phyloP scores from a whole-genome alignment of 371 early-diverging fungal species.

The Mortierella polycephala region DNA sequence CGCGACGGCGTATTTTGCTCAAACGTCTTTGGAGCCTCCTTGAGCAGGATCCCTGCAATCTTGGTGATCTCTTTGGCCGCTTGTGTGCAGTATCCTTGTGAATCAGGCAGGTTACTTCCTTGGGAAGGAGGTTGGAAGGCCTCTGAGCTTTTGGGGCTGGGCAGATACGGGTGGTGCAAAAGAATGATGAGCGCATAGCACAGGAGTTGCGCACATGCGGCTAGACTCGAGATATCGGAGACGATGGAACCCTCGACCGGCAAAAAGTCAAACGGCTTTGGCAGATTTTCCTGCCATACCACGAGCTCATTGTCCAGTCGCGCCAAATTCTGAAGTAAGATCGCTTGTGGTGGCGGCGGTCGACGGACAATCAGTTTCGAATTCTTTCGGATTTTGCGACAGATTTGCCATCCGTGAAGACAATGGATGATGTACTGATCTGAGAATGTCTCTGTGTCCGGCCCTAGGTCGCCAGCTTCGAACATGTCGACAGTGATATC shows the following conservation, averaged over 20 bases:
- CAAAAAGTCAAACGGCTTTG: conserved; percentile 36
- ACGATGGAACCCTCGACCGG: conserved; percentile 32
- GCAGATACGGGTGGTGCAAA: conserved; percentile 49
- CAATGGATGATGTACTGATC: conserved; percentile 51
- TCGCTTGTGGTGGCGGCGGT: conserved; percentile 24
- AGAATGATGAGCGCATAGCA: conserved; percentile 53
- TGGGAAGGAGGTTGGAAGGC: conserved; percentile 27
- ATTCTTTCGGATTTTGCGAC: conserved; percentile 51
- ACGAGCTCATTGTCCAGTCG: conserved; percentile 45
- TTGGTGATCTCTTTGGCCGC: conserved; percentile 53
- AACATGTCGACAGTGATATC: conserved; percentile 43
- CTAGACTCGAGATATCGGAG: conserved; percentile 17
- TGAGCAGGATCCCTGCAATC: conserved; percentile 43
- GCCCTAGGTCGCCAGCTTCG: conserved; percentile 31
- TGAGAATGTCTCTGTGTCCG: conserved; percentile 36
- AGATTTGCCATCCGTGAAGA: conserved; percentile 43
- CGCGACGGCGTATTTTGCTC: conserved; percentile 43
- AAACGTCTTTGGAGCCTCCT: conserved; percentile 37
- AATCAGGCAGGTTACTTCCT: conserved; percentile 24
- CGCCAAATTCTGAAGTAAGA: conserved; percentile 28
- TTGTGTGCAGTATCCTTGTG: conserved; percentile 54
- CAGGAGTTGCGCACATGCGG: conserved; percentile 33
- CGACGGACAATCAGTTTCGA: conserved; percentile 29
- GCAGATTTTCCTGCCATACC: conserved; percentile 45
- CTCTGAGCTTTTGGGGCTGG: conserved; percentile 45